Base-by-base conservation (phyloP, 176 grass and related monocot genomes). In the Oryza glumipatula region DNA sequence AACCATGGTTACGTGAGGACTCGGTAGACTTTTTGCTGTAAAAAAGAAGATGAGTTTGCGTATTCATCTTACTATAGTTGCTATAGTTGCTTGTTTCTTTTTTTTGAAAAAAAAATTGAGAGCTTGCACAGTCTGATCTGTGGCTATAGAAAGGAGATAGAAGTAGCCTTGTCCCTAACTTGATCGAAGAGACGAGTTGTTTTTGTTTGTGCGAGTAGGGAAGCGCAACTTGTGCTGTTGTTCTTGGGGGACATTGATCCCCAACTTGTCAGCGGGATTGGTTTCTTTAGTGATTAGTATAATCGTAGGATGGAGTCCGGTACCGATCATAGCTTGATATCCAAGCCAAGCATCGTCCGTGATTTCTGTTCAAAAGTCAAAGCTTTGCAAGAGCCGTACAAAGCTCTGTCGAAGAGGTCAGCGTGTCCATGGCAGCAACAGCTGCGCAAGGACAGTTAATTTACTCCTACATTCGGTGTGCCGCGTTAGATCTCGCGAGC, bases 311-410 rank as follows among this genome's bases (percentile, higher is more conserved):
- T 36, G 33, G 45, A 23, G 70, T 7, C 13, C 54, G 21, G 44
- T n/a, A 5, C 44, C 7, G 9, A 48, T 61, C 51, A 39, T 39
- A 38, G 3, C 54, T 23, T 69, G 0, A 0, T 69, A 48, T 48
- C 35, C 47, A 32, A 36, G 3, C 35, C 35, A 61, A 24, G 63
- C 60, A 11, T 15, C n/a, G 21, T 14, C 7, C 16, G 11, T 32
- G 32, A 65, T 1, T 16, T n/a, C 48, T 3, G 1, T 49, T 47
- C 81, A 46, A 23, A 76, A 76, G 88, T 81, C 88, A 85, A 1
- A 51, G 2, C 39, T 67, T 44, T 46, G 19, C 28, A 7, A 2
- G 0, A 6, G 32, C 80, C 80, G 67, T 83, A 67, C 74, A 72
- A 16, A 13, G 3, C n/a, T 39, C 30, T 0, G 45, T 71, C 46